Evolutionary conservation across 345 rosid species (phyloP).

Genomic region (Kernera saxatilis): DNA sequence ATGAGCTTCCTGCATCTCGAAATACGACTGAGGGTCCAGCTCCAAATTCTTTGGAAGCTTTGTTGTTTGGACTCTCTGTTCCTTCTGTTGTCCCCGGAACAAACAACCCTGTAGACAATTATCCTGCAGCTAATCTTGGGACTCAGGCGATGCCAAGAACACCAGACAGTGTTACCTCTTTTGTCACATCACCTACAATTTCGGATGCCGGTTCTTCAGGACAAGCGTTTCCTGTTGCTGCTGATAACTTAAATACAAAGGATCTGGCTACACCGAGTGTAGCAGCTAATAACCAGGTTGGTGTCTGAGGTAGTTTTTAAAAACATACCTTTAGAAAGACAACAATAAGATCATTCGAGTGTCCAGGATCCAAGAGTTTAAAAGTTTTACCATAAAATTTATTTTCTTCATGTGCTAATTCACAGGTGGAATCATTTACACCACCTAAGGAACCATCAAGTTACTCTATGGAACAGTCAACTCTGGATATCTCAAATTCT

Average conservation of each 20-base stretch:
- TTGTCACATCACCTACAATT: constrained; percentile 26
- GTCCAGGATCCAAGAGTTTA: background rate
- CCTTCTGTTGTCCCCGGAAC: constrained; percentile 28
- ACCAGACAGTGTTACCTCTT: constrained; percentile 6
- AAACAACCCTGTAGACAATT: constrained; percentile 13
- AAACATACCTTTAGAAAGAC: background rate
- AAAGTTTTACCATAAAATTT: background rate
- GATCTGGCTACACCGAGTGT: constrained; percentile 17
- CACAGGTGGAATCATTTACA: constrained; percentile 12
- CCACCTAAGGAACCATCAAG: constrained; percentile 30
- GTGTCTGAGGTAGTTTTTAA: background rate
- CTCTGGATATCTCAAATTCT: constrained; percentile 26
- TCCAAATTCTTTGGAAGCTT: constrained; percentile 50
- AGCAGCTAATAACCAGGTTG: constrained; percentile 39
- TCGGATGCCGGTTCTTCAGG: constrained; percentile 22
- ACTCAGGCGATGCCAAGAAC: constrained; percentile 8
- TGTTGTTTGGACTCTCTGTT: constrained; percentile 47
- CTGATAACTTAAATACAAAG: constrained; percentile 13
- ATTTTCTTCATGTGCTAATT: constrained; percentile 24
- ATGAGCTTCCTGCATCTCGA: constrained; percentile 25
- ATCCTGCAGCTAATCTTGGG: constrained; percentile 11
- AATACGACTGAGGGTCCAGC: constrained; percentile 30
- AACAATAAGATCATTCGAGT: background rate
- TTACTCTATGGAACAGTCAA: constrained; percentile 26
- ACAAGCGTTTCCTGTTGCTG: constrained; percentile 8